Evolutionary conservation across 805 yeast species (phyloP).

Genomic region (Helenozyma baotianmanensis): DNA sequence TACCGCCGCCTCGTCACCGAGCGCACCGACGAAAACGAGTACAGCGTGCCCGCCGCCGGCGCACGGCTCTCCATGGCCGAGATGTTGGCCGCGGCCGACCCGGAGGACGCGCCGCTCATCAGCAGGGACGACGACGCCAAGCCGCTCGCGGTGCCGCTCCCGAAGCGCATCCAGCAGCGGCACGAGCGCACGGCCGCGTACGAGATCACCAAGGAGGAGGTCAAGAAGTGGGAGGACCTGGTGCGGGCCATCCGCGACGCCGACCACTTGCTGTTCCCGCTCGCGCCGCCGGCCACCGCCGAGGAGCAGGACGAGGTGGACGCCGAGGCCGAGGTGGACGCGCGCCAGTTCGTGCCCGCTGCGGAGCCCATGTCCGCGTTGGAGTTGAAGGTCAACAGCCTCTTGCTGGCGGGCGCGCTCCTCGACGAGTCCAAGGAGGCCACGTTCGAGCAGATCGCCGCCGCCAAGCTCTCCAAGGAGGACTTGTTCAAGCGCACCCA

Average conservation of each 20-base stretch:
- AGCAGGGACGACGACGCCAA: slow-evolving; percentile 37
- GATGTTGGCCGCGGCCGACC: slow-evolving; percentile 66
- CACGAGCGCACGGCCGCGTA: slow-evolving; percentile 87
- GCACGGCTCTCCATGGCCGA: slow-evolving; percentile 61
- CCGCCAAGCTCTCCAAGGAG: slow-evolving; percentile 74
- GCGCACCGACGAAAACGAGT: slow-evolving; percentile 63
- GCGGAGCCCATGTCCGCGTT: slow-evolving; percentile 48
- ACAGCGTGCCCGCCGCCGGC: slow-evolving; percentile 57
- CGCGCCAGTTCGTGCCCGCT: slow-evolving; percentile 6
- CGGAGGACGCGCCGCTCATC: slow-evolving; percentile 47
- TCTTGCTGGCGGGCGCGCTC: slow-evolving; percentile 62
- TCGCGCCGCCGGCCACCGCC: slow-evolving; percentile 40
- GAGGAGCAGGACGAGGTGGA: slow-evolving; percentile 22
- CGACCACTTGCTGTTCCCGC: slow-evolving; percentile 77
- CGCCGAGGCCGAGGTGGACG: slow-evolving; percentile 23
- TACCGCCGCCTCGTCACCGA: slow-evolving; percentile 50
- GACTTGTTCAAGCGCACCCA: slow-evolving; percentile 73
- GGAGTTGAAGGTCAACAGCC: slow-evolving; percentile 58
- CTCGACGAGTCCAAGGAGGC: slow-evolving; percentile 71
- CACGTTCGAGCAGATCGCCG: slow-evolving; percentile 82
- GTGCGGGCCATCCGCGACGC: slow-evolving; percentile 77
- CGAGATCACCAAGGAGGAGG: slow-evolving; percentile 81
- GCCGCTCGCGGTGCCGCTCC: slow-evolving; percentile 75
- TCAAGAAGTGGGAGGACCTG: slow-evolving; percentile 82
- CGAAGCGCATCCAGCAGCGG: slow-evolving; percentile 78